Percentiles rank a stretch among this genome's conserved stretches.
Evolutionary conservation across 2,329 filamentous ascomycete genomes (phyloP).

Genomic region (Blastomyces silverae): DNA sequence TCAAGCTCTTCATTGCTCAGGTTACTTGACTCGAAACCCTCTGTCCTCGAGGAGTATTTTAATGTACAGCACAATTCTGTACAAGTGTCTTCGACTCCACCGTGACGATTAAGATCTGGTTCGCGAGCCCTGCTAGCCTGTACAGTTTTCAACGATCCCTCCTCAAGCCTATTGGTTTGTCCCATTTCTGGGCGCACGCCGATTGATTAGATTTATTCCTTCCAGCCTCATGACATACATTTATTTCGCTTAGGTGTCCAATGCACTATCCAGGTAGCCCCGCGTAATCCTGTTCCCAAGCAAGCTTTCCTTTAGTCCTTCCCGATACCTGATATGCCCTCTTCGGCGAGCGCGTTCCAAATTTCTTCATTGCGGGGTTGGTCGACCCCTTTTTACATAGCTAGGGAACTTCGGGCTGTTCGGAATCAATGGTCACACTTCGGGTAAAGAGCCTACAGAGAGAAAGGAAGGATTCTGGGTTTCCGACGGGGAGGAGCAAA

Average conservation of each 20-base stretch:
- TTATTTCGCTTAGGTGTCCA: background rate
- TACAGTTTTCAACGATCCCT: background rate
- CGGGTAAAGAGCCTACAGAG: background rate
- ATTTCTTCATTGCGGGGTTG: background rate
- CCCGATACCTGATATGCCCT: background rate
- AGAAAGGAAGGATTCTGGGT: background rate
- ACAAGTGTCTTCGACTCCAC: background rate
- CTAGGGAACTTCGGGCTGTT: background rate
- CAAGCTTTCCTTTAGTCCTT: background rate
- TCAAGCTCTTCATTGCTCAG: background rate
- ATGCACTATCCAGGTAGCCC: background rate
- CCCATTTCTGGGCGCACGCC: no score
- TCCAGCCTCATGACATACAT: conserved; percentile 1
- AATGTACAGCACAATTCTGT: background rate
- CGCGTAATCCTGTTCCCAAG: background rate
- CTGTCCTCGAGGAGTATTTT: no score
- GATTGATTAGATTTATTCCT: background rate
- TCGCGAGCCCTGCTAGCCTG: background rate
- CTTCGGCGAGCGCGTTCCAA: background rate
- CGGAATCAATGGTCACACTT: background rate
- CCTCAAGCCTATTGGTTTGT: background rate
- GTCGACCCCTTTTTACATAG: background rate
- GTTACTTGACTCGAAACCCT: background rate
- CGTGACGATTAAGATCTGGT: background rate
- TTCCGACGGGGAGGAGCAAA: background rate